Evolutionary conservation across 1,284 basidiomycete genomes (phyloP).

Genomic region (Trichosporon inkin): DNA sequence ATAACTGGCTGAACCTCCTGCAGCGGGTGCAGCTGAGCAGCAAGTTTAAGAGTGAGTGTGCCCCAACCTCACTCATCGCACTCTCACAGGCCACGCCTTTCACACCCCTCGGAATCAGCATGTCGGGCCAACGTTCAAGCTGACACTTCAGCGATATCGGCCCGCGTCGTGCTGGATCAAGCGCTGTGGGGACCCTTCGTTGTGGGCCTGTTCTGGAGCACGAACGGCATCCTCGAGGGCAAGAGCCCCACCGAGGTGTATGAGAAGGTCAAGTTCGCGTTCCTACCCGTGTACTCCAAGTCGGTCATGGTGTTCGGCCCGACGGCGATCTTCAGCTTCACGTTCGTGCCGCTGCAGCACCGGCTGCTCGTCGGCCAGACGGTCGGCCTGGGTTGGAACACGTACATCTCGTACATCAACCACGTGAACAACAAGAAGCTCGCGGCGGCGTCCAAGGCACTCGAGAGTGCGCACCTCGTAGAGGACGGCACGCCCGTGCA

Average conservation of each 20-base stretch:
- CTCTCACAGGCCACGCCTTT: not conserved
- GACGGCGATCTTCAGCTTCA: slow-evolving; percentile 75
- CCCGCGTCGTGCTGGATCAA: slow-evolving; percentile 21
- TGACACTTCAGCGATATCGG: slow-evolving; percentile 10
- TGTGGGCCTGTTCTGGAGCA: slow-evolving; percentile 35
- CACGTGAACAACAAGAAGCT: slow-evolving; percentile 37
- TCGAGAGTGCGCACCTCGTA: slow-evolving; percentile 20
- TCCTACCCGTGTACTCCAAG: slow-evolving; percentile 40
- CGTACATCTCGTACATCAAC: slow-evolving; percentile 40
- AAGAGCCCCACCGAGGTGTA: slow-evolving; percentile 36
- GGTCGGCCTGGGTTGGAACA: slow-evolving; percentile 73
- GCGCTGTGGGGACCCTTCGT: slow-evolving; percentile 23
- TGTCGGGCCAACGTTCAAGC: not conserved
- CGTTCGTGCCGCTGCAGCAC: slow-evolving; percentile 69
- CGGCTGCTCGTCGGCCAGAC: slow-evolving; percentile 72
- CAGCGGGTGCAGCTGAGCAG: slow-evolving; percentile 10
- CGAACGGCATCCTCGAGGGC: slow-evolving; percentile 46
- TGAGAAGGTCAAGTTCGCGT: slow-evolving; percentile 39
- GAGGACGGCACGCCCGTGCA: not conserved
- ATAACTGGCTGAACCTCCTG: slow-evolving; percentile 21
- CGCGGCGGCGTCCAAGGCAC: slow-evolving; percentile 18
- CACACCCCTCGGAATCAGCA: not conserved
- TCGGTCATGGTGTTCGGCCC: slow-evolving; percentile 65
- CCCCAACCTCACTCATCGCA: not conserved
- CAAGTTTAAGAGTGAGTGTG: slow-evolving; percentile 13